Evolutionary conservation across 768 basidiomycete species (phyloP), one percentile per base, ranked within the genome.

Genomic region (Suillus placidus): DNA sequence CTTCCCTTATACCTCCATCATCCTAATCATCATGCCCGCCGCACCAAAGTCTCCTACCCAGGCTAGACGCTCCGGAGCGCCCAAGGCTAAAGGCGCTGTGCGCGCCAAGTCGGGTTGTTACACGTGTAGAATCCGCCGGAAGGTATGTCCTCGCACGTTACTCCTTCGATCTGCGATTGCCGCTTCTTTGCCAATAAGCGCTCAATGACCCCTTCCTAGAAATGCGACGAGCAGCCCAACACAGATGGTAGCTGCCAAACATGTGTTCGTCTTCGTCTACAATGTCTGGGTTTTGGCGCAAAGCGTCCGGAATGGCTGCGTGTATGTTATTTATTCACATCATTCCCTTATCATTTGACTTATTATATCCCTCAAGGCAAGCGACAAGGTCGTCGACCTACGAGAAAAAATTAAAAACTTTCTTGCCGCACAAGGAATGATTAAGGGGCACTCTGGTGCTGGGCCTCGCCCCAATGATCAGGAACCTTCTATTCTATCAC

Each of bases 31-130:
- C 79, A 72, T 68, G 70, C 68, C 68, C 69, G 77, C 79, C 78
- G 74, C 76, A 54, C 77, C 82, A 7, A 71, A 76, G 3, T 79
- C 83, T 40, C 85, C 83, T 23, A 75, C 75, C 0, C 83, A 61
- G 73, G 76, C 42, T 43, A 79, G 65, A 81, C 79, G 80, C 69
- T 68, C 79, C 76, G 85, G 85, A 71, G 81, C 85, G 74, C 84
- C 88, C 68, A 93, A 93, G 76, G 83, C 87, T 67, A 94, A 93
- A 83, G 92, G 90, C 75, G 88, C 90, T 63, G 86, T 89, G 35
- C 88, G 92, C 74, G 92, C 92, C 63, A 94, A 94, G 84, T 90
- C 91, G 62, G 92, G 93, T 69, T 94, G 93, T 76, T 94, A 93
- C 80, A 94, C 92, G 64, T 94, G 92, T 81, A 85, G 92, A 72